These are phyloP conservation scores for Naematelia encephala DNA, from an alignment of 768 basidiomycete genomes.

Conservation along the genomic window DNA sequence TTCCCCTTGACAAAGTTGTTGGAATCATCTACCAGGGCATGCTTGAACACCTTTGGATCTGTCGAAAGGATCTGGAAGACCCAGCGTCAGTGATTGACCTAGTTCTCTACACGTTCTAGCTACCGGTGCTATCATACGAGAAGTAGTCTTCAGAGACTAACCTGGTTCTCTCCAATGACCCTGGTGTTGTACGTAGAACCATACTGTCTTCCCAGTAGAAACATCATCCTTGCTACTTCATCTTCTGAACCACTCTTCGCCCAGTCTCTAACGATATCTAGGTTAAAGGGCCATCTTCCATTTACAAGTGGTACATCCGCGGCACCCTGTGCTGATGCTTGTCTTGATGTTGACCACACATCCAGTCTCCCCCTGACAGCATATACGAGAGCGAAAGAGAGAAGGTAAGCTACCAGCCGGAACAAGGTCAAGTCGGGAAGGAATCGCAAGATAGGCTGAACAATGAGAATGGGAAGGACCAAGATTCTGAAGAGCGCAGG, in stretches of 20 bases:
- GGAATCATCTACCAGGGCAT: constrained; percentile 35
- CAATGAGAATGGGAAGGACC: constrained; percentile 15
- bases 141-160: constrained; percentile 11
- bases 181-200: constrained; percentile 44
- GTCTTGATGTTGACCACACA: not conserved
- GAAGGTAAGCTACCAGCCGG: constrained; percentile 11
- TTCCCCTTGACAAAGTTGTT: constrained; percentile 45
- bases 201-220: constrained; percentile 25
- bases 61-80: constrained; percentile 30
- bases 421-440: not conserved
- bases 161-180: constrained; percentile 45
- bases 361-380: constrained; percentile 15
- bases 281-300: constrained; percentile 39
- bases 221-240: constrained; percentile 45
- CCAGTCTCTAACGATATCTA: constrained; percentile 44
- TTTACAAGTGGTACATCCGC: constrained; percentile 25
- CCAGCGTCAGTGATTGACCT: constrained; percentile 20
- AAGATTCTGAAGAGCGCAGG: constrained; percentile 28
- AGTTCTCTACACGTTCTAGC: constrained; percentile 39
- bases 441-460: constrained; percentile 5
- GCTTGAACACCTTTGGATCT: constrained; percentile 35
- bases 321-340: constrained; percentile 19
- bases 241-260: constrained; percentile 37
- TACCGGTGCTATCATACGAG: not conserved
- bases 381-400: constrained; percentile 23